Percentiles rank a stretch among this genome's conserved stretches.
These are phyloP conservation scores for Sugiyamaella qingdaonensis DNA, from an alignment of 805 yeast genomes.

Conservation along the genomic window DNA sequence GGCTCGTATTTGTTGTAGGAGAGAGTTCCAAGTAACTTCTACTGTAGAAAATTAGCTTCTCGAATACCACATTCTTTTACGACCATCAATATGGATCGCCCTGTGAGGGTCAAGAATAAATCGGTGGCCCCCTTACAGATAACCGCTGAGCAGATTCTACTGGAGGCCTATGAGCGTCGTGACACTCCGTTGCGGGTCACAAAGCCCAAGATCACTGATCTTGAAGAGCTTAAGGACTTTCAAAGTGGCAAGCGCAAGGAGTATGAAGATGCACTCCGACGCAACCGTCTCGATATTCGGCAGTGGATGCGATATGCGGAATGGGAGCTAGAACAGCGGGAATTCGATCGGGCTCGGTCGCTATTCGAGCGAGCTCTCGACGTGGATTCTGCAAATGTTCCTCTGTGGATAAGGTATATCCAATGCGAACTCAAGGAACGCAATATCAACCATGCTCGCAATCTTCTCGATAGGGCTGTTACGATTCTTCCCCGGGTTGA, in stretches of 20 bases:
- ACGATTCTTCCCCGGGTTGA: conserved; percentile 70
- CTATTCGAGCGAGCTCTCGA: conserved; percentile 82
- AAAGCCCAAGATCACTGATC: conserved; percentile 52
- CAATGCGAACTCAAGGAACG: conserved; percentile 68
- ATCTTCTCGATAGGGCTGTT: conserved; percentile 74
- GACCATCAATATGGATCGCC: background rate
- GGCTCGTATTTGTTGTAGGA: background rate
- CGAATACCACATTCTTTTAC: background rate
- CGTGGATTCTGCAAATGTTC: conserved; percentile 69
- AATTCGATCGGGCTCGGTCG: conserved; percentile 74
- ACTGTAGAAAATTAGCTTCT: no score
- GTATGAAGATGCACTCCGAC: conserved; percentile 79
- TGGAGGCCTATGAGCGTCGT: conserved; percentile 54
- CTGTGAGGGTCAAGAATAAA: conserved; percentile 34
- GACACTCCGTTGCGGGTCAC: conserved; percentile 41
- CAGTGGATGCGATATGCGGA: conserved; percentile 92
- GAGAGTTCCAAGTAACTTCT: background rate
- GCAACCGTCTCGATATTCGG: conserved; percentile 74
- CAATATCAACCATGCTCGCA: conserved; percentile 84
- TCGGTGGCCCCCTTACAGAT: conserved; percentile 51
- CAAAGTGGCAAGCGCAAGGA: conserved; percentile 77
- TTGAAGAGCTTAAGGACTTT: conserved; percentile 72
- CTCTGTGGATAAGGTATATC: conserved; percentile 81
- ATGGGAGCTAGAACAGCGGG: conserved; percentile 80
- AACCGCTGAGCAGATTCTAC: conserved; percentile 59